Base-by-base conservation (phyloP, 257 asterid species). In the Fraxinus americana region DNA sequence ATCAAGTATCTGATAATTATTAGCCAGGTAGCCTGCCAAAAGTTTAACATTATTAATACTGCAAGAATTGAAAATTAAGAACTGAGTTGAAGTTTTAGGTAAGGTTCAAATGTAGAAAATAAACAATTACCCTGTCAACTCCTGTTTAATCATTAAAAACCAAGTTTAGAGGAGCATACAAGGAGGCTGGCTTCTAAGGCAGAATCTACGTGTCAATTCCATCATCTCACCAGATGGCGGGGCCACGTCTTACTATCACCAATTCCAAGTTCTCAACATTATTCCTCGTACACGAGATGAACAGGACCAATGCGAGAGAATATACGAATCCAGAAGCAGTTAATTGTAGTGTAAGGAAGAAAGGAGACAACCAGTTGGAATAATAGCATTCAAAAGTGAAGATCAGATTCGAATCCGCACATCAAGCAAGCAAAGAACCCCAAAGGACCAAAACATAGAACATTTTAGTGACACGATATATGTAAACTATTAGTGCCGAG, bases 21-120 rank as follows among this genome's bases (percentile, higher is more conserved):
- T 82, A 83, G 82, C 86, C 87, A 85, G 78, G 87, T 81, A 79
- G 91, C 95, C 97, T 90, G 92, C 88, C 95, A 92, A 87, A 91
- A 91, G 85, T 84, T 82, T 76, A 85, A 85, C 76, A 82, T 76
- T 79, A 79, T 90, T 85, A 90, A 91, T 86, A 89, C 29, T 67
- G 81, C 76, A 77, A 72, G 75, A 43, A 80, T 71, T 39, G 73
- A 72, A 85, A 75, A 39, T 61, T 67, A 30, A 25, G 59, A 79
- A 79, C 78, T 66, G 30, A 79, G 81, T 29, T 45, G 5, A 80
- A 81, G 41, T 54, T 70, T 34, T 73, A 38, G 71, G 76, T 13
- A 80, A 82, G 71, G 83, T 72, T 45, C 72, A 74, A 77, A 67
- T 50, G 77, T 71, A 72, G 21, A 71, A 75, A 73, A 84, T 45